A percentile compares a stretch with the other conserved stretches of the same genome.
Evolutionary conservation across 768 basidiomycete genomes (phyloP).

Genomic region (Punctularia strigosozonata): DNA sequence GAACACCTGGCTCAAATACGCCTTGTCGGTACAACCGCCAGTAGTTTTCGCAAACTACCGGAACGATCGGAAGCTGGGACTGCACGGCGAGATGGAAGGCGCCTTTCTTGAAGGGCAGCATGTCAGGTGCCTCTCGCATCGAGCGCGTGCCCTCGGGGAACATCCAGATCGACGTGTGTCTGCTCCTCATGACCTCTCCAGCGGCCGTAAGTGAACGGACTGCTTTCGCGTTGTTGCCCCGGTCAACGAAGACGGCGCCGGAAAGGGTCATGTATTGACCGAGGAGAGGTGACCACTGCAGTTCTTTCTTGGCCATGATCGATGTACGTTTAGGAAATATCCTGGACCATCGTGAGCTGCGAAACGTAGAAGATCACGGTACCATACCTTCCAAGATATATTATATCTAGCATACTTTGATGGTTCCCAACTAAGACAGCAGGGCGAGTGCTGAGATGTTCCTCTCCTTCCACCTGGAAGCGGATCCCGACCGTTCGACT

Average conservation of each 20-base stretch:
- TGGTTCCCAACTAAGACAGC: conserved; percentile 81
- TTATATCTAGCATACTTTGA: conserved; percentile 86
- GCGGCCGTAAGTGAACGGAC: conserved; percentile 67
- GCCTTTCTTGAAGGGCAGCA: conserved; percentile 94
- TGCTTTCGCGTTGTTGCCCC: conserved; percentile 68
- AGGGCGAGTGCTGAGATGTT: conserved; percentile 62
- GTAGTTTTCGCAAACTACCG: conserved; percentile 91
- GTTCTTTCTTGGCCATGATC: conserved; percentile 89
- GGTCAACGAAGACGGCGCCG: conserved; percentile 86
- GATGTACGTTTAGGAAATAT: conserved; percentile 73
- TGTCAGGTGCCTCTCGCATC: conserved; percentile 43
- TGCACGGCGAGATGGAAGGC: conserved; percentile 94
- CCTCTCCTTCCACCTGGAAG: conserved; percentile 77
- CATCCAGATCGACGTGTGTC: conserved; percentile 75
- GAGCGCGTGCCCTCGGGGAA: conserved; percentile 95
- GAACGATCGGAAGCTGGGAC: conserved; percentile 82
- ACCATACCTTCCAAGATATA: conserved; percentile 63
- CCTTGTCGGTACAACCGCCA: conserved; percentile 74
- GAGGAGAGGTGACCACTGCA: conserved; percentile 71
- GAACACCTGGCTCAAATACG: conserved; percentile 59
- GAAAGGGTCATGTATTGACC: conserved; percentile 87
- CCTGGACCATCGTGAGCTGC: conserved; percentile 34
- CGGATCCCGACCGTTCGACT: conserved; percentile 51
- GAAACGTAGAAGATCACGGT: neutral
- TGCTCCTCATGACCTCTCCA: conserved; percentile 63